These are phyloP conservation scores for Firmiana major DNA, from an alignment of 345 rosid species.

Conservation along the genomic window DNA sequence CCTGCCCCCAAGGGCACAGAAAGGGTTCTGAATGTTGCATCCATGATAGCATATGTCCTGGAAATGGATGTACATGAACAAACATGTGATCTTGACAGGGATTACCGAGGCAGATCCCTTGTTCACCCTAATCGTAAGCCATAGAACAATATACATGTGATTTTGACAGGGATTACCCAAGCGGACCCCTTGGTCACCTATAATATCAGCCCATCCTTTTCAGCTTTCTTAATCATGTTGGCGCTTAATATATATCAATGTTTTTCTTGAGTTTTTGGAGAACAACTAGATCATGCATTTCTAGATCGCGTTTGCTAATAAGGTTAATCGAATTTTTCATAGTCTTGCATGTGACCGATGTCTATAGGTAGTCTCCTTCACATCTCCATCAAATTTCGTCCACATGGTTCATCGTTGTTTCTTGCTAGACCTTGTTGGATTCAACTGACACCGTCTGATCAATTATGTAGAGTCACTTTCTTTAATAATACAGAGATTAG, in stretches of 20 bases:
- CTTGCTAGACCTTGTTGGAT: too few species aligned
- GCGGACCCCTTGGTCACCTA: too few species aligned
- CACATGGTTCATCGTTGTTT: not conserved
- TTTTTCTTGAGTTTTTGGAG: not conserved
- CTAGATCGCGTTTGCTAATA: not conserved
- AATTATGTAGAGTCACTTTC: too few species aligned
- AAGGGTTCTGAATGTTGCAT: conserved; percentile 5
- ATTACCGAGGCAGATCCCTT: conserved; percentile 18
- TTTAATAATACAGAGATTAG: too few species aligned
- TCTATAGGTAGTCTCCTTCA: not conserved
- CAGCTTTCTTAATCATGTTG: not conserved
- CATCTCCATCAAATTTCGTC: not conserved
- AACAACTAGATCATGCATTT: not conserved
- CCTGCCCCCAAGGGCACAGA: conserved; percentile 4
- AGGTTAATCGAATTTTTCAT: conserved; percentile 6
- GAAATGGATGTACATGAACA: conserved; percentile 15
- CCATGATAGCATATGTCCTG: conserved; percentile 21
- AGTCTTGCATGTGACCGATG: not conserved
- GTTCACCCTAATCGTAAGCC: not conserved
- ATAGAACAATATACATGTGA: too few species aligned
- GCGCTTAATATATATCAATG: not conserved
- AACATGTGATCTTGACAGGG: conserved; percentile 36
- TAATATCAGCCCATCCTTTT: not conserved
- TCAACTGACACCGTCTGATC: too few species aligned
- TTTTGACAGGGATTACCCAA: too few species aligned